These are phyloP conservation scores for Ceratobasidium sp. DNA, from an alignment of 1,284 basidiomycete genomes.

Conservation along the genomic window DNA sequence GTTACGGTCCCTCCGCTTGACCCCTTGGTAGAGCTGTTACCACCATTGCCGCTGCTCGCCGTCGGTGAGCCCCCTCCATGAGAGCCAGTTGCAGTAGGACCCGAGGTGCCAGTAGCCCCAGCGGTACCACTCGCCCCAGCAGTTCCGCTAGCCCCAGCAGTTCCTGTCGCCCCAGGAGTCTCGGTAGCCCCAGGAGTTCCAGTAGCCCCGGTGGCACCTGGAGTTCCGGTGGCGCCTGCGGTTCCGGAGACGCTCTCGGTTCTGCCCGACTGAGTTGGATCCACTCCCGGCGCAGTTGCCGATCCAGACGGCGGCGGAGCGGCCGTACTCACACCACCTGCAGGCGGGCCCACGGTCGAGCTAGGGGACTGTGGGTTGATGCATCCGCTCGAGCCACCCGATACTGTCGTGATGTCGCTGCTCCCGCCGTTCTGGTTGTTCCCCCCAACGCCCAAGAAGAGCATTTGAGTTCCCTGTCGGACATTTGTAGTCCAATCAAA, in stretches of 20 bases:
- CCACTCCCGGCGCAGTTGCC: background rate
- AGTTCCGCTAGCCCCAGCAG: conserved; percentile 5
- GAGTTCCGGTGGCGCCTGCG: conserved; percentile 4
- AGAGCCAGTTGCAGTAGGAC: conserved; percentile 36
- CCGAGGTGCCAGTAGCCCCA: conserved; percentile 69
- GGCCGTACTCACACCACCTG: conserved; percentile 67
- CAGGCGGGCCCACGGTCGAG: conserved; percentile 78
- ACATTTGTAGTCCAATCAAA: conserved; percentile 78
- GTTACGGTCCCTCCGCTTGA: conserved; percentile 36
- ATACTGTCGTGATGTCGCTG: conserved; percentile 66
- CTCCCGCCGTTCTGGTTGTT: conserved; percentile 77
- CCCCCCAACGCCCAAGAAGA: conserved; percentile 74
- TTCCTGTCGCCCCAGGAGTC: background rate
- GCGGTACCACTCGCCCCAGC: conserved; percentile 5
- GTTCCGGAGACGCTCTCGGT: conserved; percentile 8
- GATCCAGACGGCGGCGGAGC: conserved; percentile 11
- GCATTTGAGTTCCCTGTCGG: conserved; percentile 71
- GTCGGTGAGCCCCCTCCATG: conserved; percentile 13
- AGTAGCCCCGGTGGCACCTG: background rate
- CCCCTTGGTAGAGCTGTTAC: conserved; percentile 9
- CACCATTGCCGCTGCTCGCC: background rate
- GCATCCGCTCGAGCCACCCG: conserved; percentile 65
- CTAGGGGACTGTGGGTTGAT: conserved; percentile 73
- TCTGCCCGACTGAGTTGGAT: background rate
- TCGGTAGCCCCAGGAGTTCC: background rate